Conservation (phyloP, 257 asterid genomes). For the Ilex asprella region DNA sequence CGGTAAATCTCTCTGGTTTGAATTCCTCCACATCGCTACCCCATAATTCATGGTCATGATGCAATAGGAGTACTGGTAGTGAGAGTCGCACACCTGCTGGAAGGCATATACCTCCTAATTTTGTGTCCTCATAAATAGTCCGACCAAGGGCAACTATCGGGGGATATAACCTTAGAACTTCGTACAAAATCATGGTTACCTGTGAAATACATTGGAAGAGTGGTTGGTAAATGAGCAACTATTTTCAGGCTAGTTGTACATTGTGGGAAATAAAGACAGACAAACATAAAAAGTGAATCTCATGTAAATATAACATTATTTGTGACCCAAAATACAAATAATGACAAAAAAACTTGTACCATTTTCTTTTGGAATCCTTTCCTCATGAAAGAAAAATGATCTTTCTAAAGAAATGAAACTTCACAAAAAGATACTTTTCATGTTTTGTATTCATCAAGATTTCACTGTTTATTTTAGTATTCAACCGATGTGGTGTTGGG, state of each 20-base stretch:
- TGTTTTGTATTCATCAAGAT: no score
- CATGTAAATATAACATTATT: background rate
- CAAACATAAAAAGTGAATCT: background rate
- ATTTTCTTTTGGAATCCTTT: no score
- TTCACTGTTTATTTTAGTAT: no score
- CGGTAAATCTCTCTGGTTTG: slow-evolving; percentile 44
- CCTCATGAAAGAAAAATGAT: no score
- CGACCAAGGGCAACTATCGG: slow-evolving; percentile 20
- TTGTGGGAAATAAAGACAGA: no score
- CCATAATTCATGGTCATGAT: slow-evolving; percentile 39
- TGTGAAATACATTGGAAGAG: slow-evolving; percentile 5
- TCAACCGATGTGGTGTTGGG: no score
- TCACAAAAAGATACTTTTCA: no score
- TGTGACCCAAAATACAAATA: no score
- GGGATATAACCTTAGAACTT: slow-evolving; percentile 49
- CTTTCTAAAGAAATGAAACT: no score
- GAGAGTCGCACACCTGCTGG: slow-evolving; percentile 33
- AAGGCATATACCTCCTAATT: slow-evolving; percentile 19
- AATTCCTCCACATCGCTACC: slow-evolving; percentile 52
- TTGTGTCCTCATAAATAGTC: slow-evolving; percentile 18
- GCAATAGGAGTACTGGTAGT: slow-evolving; percentile 19
- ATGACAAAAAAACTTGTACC: no score
- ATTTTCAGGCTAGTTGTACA: no score
- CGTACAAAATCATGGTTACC: slow-evolving; percentile 51
- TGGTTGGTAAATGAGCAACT: background rate